phyloP scores from a whole-genome alignment of 2,329 filamentous ascomycete genomes.

The Sclerotinia sclerotiorum region DNA sequence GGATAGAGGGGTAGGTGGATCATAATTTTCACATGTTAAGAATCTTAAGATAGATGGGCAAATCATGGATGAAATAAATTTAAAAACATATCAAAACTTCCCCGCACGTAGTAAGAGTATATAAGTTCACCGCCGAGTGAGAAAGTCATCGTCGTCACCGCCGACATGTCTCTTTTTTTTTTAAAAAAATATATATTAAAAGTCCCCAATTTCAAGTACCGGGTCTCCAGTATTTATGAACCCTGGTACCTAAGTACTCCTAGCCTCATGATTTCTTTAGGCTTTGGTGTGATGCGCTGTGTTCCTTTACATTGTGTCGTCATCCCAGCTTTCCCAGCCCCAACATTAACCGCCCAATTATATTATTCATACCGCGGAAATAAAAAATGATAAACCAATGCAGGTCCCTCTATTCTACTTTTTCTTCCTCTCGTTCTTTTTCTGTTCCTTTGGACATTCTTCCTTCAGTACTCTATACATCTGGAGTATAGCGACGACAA shows the following conservation, averaged over 20 bases:
- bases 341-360: neutral
- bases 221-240: neutral
- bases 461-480: neutral
- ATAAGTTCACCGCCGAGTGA: neutral
- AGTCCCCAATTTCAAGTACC: neutral
- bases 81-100: neutral
- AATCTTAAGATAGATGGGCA: neutral
- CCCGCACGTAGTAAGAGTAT: neutral
- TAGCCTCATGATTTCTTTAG: neutral
- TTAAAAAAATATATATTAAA: neutral
- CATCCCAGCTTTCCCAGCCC: conserved; percentile 7
- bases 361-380: conserved; percentile 1
- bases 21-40: neutral
- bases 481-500: neutral
- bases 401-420: neutral
- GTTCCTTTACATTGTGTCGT: neutral
- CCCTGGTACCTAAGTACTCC: conserved; percentile 6
- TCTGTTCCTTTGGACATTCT: neutral
- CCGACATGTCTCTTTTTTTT: neutral
- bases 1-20: conserved; percentile 6
- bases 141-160: neutral
- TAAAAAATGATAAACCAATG: neutral
- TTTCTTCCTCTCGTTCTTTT: neutral
- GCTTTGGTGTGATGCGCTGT: conserved; percentile 11
- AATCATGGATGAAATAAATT: conserved; percentile 8